phyloP scores from a whole-genome alignment of 1,284 basidiomycete genomes.

The Naganishia cerealis region DNA sequence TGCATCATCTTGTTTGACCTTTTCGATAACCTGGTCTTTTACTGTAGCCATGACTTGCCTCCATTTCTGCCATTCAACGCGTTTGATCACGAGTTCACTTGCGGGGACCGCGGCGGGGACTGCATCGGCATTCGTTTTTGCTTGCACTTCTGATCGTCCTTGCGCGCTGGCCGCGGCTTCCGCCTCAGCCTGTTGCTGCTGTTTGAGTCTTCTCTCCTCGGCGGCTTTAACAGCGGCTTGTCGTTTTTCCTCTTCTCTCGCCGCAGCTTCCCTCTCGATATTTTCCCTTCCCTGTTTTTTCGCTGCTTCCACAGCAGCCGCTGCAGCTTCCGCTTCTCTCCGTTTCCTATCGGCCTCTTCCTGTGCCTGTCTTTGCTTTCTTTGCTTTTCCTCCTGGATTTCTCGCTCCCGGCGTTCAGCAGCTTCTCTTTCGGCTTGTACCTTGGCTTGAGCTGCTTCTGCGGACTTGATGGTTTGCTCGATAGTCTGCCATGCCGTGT shows the following conservation, averaged over 20 bases:
- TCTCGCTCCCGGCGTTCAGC: slow-evolving; percentile 12
- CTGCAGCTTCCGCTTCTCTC: slow-evolving; percentile 7
- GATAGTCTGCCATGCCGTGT: slow-evolving; percentile 15
- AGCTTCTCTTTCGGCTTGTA: slow-evolving; percentile 14
- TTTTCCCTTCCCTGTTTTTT: slow-evolving; percentile 16
- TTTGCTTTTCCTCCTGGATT: slow-evolving; percentile 18
- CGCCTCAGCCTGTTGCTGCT: not conserved
- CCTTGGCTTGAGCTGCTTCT: slow-evolving; percentile 27
- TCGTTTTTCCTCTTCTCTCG: slow-evolving; percentile 33
- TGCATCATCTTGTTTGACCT: slow-evolving; percentile 66
- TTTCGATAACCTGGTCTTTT: slow-evolving; percentile 71
- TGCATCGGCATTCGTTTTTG: slow-evolving; percentile 22
- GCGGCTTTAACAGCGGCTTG: slow-evolving; percentile 36
- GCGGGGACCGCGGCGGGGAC: slow-evolving; percentile 42
- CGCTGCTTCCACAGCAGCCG: slow-evolving; percentile 19
- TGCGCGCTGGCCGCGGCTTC: slow-evolving; percentile 8
- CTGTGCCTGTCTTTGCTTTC: slow-evolving; percentile 11
- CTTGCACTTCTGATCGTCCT: slow-evolving; percentile 19
- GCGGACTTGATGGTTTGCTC: slow-evolving; percentile 28
- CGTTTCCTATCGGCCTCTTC: slow-evolving; percentile 16
- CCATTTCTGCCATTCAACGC: slow-evolving; percentile 69
- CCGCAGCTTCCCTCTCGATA: slow-evolving; percentile 28
- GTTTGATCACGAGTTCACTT: slow-evolving; percentile 59
- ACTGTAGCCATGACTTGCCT: slow-evolving; percentile 65
- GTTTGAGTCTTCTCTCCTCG: slow-evolving; percentile 42